Conservation (phyloP, 2,329 filamentous ascomycete genomes). For the Rhytidhysteron rufulum region DNA sequence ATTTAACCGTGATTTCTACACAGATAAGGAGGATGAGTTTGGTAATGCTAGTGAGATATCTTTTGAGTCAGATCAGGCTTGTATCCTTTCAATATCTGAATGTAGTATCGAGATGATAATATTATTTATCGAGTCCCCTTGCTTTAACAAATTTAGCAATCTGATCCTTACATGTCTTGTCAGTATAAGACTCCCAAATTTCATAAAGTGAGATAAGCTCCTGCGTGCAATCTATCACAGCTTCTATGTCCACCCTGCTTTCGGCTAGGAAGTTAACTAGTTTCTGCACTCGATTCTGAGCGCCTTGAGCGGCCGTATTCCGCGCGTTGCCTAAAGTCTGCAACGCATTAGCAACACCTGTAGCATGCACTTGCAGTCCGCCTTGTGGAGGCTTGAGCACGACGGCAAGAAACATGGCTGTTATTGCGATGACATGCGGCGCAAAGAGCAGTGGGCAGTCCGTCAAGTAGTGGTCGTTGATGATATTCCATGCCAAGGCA, state of each 20-base stretch:
- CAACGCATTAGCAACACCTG: constrained; percentile 35
- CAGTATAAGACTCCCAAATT: constrained; percentile 62
- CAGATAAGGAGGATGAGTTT: too few relatives aligned
- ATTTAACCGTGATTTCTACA: too few relatives aligned
- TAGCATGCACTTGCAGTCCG: constrained; percentile 43
- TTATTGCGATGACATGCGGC: constrained; percentile 85
- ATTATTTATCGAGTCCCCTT: constrained; percentile 54
- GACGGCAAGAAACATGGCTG: constrained; percentile 78
- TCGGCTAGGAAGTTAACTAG: constrained; percentile 81
- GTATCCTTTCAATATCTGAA: too few relatives aligned
- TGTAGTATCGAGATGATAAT: too few relatives aligned
- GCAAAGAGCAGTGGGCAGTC: constrained; percentile 82
- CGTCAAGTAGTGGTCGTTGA: constrained; percentile 91
- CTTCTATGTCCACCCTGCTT: constrained; percentile 78
- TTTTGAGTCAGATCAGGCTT: too few relatives aligned
- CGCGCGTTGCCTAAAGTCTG: constrained; percentile 33
- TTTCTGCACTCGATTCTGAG: constrained; percentile 58
- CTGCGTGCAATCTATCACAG: constrained; percentile 83
- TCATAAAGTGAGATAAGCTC: constrained; percentile 90
- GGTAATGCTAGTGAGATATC: too few relatives aligned
- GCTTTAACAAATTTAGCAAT: constrained; percentile 61
- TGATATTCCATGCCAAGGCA: constrained; percentile 72
- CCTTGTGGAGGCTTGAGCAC: constrained; percentile 67
- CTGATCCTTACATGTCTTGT: constrained; percentile 62
- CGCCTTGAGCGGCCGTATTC: constrained; percentile 20